phyloP scores from a whole-genome alignment of 1,284 basidiomycete genomes.

The Vanrija sp. region DNA sequence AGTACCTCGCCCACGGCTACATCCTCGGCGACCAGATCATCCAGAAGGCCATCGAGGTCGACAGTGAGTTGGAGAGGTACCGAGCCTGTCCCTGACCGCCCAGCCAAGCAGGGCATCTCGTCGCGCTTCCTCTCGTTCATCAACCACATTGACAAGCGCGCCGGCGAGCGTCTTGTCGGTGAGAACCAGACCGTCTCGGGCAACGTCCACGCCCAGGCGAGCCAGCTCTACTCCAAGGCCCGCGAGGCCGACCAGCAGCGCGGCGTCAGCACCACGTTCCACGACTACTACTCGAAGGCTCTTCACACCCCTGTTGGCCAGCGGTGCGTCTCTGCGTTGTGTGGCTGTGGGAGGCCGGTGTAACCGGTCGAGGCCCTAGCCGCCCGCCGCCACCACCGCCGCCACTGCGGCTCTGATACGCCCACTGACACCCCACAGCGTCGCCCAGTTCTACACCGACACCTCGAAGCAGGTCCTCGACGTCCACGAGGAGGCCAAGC shows the following conservation, averaged over 20 bases:
- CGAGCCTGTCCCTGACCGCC: not conserved
- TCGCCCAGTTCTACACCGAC: slow-evolving; percentile 59
- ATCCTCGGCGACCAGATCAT: slow-evolving; percentile 71
- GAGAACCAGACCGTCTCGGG: slow-evolving; percentile 61
- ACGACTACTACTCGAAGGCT: slow-evolving; percentile 73
- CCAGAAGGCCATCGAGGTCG: slow-evolving; percentile 79
- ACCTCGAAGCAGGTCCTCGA: slow-evolving; percentile 65
- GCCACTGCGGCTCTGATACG: not conserved
- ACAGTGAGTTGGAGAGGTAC: slow-evolving; percentile 56
- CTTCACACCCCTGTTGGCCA: slow-evolving; percentile 70
- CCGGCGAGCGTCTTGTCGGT: slow-evolving; percentile 59
- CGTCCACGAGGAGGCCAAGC: slow-evolving; percentile 54
- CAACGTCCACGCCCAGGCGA: slow-evolving; percentile 57
- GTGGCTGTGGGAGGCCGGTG: too few species aligned
- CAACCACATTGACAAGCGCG: slow-evolving; percentile 61
- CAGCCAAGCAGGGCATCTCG: slow-evolving; percentile 82
- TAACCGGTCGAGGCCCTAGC: too few species aligned
- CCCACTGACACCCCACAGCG: slow-evolving; percentile 22
- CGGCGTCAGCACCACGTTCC: slow-evolving; percentile 65
- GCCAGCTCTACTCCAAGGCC: slow-evolving; percentile 62
- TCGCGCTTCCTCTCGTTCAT: slow-evolving; percentile 74
- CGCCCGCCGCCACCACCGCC: not conserved
- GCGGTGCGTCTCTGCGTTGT: slow-evolving; percentile 46
- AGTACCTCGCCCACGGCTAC: slow-evolving; percentile 81
- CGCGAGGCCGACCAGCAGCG: slow-evolving; percentile 74